Conservation (phyloP, 805 yeast species). For the Candida suzukii region DNA sequence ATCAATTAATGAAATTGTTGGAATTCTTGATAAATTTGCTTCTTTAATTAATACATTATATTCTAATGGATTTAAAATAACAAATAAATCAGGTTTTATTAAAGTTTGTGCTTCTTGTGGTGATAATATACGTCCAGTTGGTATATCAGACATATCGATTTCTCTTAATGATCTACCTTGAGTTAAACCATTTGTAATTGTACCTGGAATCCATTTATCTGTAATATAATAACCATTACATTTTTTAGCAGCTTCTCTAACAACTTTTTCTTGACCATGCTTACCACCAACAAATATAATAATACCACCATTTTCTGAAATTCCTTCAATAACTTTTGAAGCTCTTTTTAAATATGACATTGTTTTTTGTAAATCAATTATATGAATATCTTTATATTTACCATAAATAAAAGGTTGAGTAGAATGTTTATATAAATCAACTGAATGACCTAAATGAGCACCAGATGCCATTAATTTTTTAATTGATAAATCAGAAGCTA, state of each 20-base stretch:
- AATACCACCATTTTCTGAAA: slow-evolving; percentile 79
- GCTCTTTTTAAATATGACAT: slow-evolving; percentile 71
- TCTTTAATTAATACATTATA: slow-evolving; percentile 75
- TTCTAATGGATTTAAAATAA: slow-evolving; percentile 82
- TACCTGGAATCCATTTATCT: slow-evolving; percentile 91
- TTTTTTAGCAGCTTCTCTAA: slow-evolving; percentile 74
- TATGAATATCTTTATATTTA: slow-evolving; percentile 81
- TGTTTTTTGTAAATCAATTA: slow-evolving; percentile 87
- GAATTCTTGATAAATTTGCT: slow-evolving; percentile 75
- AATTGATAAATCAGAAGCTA: slow-evolving; percentile 52
- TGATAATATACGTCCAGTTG: slow-evolving; percentile 53
- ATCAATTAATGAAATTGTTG: slow-evolving; percentile 90
- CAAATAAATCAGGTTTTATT: slow-evolving; percentile 83
- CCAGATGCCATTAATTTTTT: slow-evolving; percentile 82
- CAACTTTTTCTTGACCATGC: slow-evolving; percentile 65
- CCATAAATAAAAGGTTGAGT: slow-evolving; percentile 88
- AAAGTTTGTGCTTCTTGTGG: slow-evolving; percentile 43
- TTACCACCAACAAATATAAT: slow-evolving; percentile 77
- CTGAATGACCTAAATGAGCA: slow-evolving; percentile 92
- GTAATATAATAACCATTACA: slow-evolving; percentile 75
- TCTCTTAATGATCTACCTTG: slow-evolving; percentile 58
- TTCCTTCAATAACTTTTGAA: slow-evolving; percentile 74
- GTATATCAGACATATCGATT: slow-evolving; percentile 65
- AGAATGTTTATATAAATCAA: slow-evolving; percentile 65
- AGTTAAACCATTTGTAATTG: slow-evolving; percentile 74